Percentiles rank a stretch among this genome's conserved stretches.
Evolutionary conservation across 1,139 yeast genomes (phyloP).

Genomic region (Arxiozyma bovina): DNA sequence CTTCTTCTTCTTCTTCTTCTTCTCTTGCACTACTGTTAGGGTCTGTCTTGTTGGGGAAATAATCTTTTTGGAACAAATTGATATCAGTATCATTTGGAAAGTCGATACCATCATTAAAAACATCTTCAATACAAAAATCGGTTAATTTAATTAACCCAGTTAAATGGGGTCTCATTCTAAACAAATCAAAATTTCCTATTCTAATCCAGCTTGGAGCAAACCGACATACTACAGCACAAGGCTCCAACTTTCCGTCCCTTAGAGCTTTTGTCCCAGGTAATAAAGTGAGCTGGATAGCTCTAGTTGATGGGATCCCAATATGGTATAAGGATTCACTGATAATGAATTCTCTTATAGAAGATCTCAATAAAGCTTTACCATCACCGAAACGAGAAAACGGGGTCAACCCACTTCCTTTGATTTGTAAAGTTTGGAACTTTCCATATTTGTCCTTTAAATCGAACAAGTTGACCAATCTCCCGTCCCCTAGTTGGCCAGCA

Average conservation of each 20-base stretch:
- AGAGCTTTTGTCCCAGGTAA: slow-evolving; percentile 73
- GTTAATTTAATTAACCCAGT: slow-evolving; percentile 53
- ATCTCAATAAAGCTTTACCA: slow-evolving; percentile 86
- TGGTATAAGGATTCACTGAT: slow-evolving; percentile 76
- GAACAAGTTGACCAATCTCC: slow-evolving; percentile 76
- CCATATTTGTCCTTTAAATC: slow-evolving; percentile 43
- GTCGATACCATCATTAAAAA: slow-evolving; percentile 39
- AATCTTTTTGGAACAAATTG: slow-evolving; percentile 18
- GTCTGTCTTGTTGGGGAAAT: slow-evolving; percentile 12
- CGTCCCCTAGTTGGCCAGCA: slow-evolving; percentile 97
- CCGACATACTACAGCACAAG: slow-evolving; percentile 78
- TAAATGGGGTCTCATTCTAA: slow-evolving; percentile 65
- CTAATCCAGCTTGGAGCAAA: slow-evolving; percentile 85
- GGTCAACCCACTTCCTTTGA: slow-evolving; percentile 87
- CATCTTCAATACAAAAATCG: slow-evolving; percentile 63
- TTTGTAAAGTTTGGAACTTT: slow-evolving; percentile 41
- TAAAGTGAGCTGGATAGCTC: slow-evolving; percentile 66
- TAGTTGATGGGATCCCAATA: slow-evolving; percentile 76
- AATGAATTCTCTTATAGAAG: slow-evolving; percentile 79
- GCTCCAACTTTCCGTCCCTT: slow-evolving; percentile 55
- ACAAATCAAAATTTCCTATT: slow-evolving; percentile 82
- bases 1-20: slow-evolving; percentile 22
- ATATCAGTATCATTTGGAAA: slow-evolving; percentile 34
- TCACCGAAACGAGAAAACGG: slow-evolving; percentile 94
- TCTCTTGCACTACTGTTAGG: slow-evolving; percentile 9